Evolutionary conservation across 75 land plant species (phyloP).

Genomic region (Ceratopteris richardii): DNA sequence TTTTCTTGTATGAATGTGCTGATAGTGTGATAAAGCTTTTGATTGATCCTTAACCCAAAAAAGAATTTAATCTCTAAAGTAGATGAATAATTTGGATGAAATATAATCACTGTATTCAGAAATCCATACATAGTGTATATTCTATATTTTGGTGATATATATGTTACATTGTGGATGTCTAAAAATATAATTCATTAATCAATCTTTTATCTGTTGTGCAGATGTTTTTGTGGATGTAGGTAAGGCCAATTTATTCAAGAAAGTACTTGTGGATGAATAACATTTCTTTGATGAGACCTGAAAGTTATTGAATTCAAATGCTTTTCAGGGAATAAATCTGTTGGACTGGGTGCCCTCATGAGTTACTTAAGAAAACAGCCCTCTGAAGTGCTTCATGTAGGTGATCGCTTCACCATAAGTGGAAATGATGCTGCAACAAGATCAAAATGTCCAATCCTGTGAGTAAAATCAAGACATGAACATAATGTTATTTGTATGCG

Average conservation of each 20-base stretch:
- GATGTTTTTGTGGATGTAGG: slow-evolving; percentile 38
- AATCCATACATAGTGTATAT: no score
- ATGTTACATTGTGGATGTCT: no score
- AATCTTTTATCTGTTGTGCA: slow-evolving; percentile 9
- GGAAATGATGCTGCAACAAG: slow-evolving; percentile 48
- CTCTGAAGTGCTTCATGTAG: slow-evolving; percentile 37
- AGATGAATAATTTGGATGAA: no score
- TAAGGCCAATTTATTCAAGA: slow-evolving; percentile 1
- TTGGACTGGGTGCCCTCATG: slow-evolving; percentile 45
- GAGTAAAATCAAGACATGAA: no score
- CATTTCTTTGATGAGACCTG: not conserved
- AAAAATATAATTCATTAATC: no score
- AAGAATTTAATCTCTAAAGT: no score
- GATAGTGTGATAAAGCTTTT: no score
- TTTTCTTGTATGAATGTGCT: no score
- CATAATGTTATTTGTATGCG: not conserved
- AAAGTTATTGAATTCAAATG: not conserved
- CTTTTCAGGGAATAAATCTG: slow-evolving; percentile 36
- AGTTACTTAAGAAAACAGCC: slow-evolving; percentile 29
- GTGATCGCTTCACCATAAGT: slow-evolving; percentile 43
- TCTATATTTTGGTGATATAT: no score
- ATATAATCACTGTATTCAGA: no score
- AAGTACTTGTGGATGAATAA: not conserved
- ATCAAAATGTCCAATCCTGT: slow-evolving; percentile 44
- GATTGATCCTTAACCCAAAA: no score